Percentiles rank a stretch among this genome's conserved stretches.
These are phyloP conservation scores for Termitomyces sp. DNA, from an alignment of 768 basidiomycete species.

Conservation along the genomic window DNA sequence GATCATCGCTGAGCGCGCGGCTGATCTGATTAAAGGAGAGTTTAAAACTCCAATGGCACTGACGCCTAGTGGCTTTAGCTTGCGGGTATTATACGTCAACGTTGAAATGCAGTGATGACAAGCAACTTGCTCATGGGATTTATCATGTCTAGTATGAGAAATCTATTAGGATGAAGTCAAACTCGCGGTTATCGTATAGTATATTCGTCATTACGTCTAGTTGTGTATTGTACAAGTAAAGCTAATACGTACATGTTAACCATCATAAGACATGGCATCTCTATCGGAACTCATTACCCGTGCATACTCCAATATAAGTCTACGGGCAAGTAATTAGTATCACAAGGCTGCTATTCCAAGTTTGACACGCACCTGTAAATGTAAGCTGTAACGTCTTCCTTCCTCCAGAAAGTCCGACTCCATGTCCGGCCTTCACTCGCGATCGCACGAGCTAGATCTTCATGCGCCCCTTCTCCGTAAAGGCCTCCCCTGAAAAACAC, in stretches of 20 bases:
- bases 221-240: slow-evolving; percentile 19
- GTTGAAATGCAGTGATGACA: neutral
- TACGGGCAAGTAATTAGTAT: neutral
- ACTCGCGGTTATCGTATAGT: neutral
- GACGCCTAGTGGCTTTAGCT: neutral
- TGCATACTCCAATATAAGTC: slow-evolving; percentile 25
- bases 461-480: slow-evolving; percentile 43
- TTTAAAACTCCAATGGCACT: neutral
- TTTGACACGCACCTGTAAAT: slow-evolving; percentile 32
- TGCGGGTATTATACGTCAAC: neutral
- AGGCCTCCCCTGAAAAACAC: slow-evolving; percentile 57
- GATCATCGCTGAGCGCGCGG: slow-evolving; percentile 18
- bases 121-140: neutral
- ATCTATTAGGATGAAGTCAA: too few relatives aligned
- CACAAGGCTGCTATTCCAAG: neutral
- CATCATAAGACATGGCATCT: slow-evolving; percentile 22
- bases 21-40: slow-evolving; percentile 16
- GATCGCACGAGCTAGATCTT: slow-evolving; percentile 36
- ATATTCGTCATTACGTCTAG: neutral
- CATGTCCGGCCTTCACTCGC: slow-evolving; percentile 16
- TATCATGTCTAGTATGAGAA: neutral
- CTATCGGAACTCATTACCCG: slow-evolving; percentile 24
- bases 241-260: neutral
- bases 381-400: slow-evolving; percentile 46
- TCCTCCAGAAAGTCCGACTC: slow-evolving; percentile 43